phyloP scores from a whole-genome alignment of 768 basidiomycete genomes.

The Hypsizygus marmoreus region DNA sequence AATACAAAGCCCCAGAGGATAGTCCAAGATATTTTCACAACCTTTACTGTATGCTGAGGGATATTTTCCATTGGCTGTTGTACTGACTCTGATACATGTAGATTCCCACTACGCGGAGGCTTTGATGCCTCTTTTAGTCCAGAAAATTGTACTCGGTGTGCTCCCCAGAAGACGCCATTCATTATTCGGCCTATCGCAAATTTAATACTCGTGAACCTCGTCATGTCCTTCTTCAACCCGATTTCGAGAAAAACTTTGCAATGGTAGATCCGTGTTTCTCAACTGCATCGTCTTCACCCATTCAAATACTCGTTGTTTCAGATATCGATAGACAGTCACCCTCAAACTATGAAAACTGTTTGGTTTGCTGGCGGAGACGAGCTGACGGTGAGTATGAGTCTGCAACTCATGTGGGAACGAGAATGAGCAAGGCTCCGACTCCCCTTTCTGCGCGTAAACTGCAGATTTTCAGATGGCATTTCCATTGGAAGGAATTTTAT shows the following conservation, averaged over 20 bases:
- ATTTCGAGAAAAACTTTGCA: slow-evolving; percentile 27
- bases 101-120: slow-evolving; percentile 24
- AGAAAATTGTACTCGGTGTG: slow-evolving; percentile 32
- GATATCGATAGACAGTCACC: slow-evolving; percentile 19
- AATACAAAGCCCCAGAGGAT: slow-evolving; percentile 12
- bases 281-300: too few relatives aligned
- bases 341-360: slow-evolving; percentile 12
- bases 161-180: slow-evolving; percentile 34
- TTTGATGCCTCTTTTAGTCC: slow-evolving; percentile 39
- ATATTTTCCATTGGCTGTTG: slow-evolving; percentile 14
- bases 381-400: slow-evolving; percentile 15
- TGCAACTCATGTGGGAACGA: neutral
- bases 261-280: slow-evolving; percentile 30
- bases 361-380: slow-evolving; percentile 23
- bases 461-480: slow-evolving; percentile 32
- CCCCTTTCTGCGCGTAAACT: slow-evolving; percentile 6
- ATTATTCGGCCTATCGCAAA: slow-evolving; percentile 36
- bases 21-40: slow-evolving; percentile 18
- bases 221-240: slow-evolving; percentile 23
- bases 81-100: neutral
- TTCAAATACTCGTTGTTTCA: neutral
- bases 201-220: slow-evolving; percentile 27
- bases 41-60: slow-evolving; percentile 16
- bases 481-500: slow-evolving; percentile 23
- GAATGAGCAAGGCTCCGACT: neutral